These are phyloP conservation scores for Ceratorhiza oryzae-sativae DNA, from an alignment of 1,284 basidiomycete species.

Conservation along the genomic window DNA sequence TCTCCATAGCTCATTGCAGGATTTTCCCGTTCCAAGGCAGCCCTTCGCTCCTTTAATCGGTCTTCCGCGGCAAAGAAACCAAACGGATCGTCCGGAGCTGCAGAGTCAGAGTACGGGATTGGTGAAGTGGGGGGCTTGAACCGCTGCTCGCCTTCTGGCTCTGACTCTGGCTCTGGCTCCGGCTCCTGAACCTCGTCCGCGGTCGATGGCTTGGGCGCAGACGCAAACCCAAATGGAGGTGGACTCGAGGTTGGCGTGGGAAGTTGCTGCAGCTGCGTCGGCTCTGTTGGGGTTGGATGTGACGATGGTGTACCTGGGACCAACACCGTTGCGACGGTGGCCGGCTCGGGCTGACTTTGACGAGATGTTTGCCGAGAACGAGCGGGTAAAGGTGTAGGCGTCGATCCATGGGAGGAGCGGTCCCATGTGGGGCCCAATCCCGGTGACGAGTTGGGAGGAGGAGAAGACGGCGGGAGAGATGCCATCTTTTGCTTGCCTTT, in stretches of 20 bases:
- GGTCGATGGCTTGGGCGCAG: not conserved
- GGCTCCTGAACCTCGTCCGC: not conserved
- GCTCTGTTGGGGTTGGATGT: not conserved
- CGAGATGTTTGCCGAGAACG: constrained; percentile 18
- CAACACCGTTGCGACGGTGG: not conserved
- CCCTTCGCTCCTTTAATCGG: constrained; percentile 16
- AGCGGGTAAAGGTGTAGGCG: constrained; percentile 26
- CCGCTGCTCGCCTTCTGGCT: not conserved
- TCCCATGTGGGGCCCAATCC: constrained; percentile 2
- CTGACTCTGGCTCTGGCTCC: not conserved
- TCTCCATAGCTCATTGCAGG: not conserved
- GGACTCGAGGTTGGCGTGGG: constrained; percentile 10
- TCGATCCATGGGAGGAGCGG: constrained; percentile 3
- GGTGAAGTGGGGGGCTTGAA: constrained; percentile 28
- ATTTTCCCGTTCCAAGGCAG: not conserved
- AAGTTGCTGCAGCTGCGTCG: not conserved
- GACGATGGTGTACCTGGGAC: not conserved
- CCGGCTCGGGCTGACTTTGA: not conserved
- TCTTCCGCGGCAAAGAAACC: constrained; percentile 27
- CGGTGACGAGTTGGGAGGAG: constrained; percentile 22
- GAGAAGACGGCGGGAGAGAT: constrained; percentile 27
- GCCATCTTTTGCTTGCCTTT: constrained; percentile 1
- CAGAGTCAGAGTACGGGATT: constrained; percentile 22
- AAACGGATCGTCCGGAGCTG: constrained; percentile 26
- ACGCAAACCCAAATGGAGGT: constrained; percentile 5